Percentiles rank a stretch among this genome's conserved stretches.
These are phyloP conservation scores for Orobanche coerulescens DNA, from an alignment of 257 asterid species.

Conservation along the genomic window DNA sequence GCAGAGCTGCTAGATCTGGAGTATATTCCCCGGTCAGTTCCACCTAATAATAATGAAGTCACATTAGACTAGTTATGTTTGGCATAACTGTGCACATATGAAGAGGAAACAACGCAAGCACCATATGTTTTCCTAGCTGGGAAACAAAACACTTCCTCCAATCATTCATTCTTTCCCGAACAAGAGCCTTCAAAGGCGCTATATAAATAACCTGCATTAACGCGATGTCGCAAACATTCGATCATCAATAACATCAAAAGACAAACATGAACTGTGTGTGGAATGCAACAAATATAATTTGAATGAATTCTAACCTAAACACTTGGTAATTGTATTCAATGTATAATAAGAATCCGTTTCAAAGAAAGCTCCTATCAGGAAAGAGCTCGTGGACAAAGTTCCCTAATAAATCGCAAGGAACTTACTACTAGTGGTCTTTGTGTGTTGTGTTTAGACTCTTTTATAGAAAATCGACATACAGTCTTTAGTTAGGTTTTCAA, in stretches of 20 bases:
- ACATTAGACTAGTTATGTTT: conserved; percentile 20
- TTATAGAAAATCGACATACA: not conserved
- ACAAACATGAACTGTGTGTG: not conserved
- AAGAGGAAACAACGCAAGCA: conserved; percentile 29
- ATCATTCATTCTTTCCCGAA: conserved; percentile 95
- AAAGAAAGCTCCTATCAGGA: not conserved
- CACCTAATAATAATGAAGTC: conserved; percentile 47
- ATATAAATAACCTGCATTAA: conserved; percentile 74
- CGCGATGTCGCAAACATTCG: conserved; percentile 18
- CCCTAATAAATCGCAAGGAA: not conserved
- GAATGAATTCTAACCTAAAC: not conserved
- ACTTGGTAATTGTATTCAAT: not conserved
- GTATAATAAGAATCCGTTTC: not conserved
- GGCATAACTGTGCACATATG: conserved; percentile 17
- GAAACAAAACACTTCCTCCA: conserved; percentile 92
- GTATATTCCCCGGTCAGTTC: conserved; percentile 99
- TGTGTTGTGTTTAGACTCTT: not conserved
- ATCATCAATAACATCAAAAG: conserved; percentile 15
- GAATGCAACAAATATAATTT: conserved; percentile 14
- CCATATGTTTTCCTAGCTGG: conserved; percentile 88
- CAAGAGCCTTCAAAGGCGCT: conserved; percentile 98
- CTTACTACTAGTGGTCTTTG: not conserved
- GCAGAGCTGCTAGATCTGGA: conserved; percentile 76
- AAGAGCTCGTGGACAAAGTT: not conserved
- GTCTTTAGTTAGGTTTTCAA: not conserved